These are phyloP conservation scores for Dichomitus squalens DNA, from an alignment of 1,284 basidiomycete genomes.

Conservation along the genomic window DNA sequence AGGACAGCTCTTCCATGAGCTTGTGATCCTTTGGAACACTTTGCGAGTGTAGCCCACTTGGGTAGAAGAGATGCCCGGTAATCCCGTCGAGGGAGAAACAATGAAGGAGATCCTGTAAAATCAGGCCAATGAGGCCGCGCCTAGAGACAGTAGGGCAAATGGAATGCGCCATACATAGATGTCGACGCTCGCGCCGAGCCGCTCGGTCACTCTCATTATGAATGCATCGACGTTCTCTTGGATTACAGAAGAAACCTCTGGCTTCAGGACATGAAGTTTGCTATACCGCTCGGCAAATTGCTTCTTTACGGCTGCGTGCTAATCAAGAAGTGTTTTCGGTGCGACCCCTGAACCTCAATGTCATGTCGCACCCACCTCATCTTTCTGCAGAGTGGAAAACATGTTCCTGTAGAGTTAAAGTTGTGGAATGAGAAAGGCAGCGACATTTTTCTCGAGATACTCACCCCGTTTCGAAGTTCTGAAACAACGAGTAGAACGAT, in stretches of 20 bases:
- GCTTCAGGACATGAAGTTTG: slow-evolving; percentile 25
- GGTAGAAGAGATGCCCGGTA: slow-evolving; percentile 28
- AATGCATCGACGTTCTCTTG: slow-evolving; percentile 24
- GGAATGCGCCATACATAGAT: slow-evolving; percentile 19
- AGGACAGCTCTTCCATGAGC: background rate
- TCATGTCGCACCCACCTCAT: slow-evolving; percentile 9
- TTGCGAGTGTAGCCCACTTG: slow-evolving; percentile 22
- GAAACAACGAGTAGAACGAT: slow-evolving; percentile 25
- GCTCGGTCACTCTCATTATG: slow-evolving; percentile 18
- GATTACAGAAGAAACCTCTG: slow-evolving; percentile 18
- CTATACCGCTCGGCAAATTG: slow-evolving; percentile 28
- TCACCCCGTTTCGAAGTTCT: slow-evolving; percentile 23
- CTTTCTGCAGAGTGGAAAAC: slow-evolving; percentile 27
- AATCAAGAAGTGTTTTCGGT: background rate
- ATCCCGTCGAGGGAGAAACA: slow-evolving; percentile 30
- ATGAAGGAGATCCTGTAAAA: slow-evolving; percentile 22
- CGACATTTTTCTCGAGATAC: background rate
- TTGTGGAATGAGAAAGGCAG: background rate
- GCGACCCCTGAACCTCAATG: too few species aligned
- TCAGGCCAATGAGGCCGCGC: background rate
- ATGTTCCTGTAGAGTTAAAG: slow-evolving; percentile 30
- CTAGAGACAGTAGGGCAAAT: background rate
- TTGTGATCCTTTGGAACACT: slow-evolving; percentile 16
- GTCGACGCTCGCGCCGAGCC: slow-evolving; percentile 15
- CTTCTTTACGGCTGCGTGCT: slow-evolving; percentile 29